phyloP scores from a whole-genome alignment of 108 stramenopile genomes.

The Epithemia pelagica region DNA sequence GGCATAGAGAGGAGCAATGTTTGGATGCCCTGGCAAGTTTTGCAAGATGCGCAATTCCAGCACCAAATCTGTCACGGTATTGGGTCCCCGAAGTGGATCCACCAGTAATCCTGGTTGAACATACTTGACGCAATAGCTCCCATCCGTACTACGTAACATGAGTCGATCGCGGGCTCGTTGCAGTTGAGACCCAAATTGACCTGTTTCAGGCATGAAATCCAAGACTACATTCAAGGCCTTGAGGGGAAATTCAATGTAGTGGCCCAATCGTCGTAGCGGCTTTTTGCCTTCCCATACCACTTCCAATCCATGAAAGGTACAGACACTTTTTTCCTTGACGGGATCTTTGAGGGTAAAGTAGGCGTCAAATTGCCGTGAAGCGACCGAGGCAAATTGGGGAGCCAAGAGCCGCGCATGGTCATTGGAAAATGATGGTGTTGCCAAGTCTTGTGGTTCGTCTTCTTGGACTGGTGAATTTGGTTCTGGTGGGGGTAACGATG shows the following conservation, averaged over 20 bases:
- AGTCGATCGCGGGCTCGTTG: neutral
- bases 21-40: conserved; percentile 5
- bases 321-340: neutral
- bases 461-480: no score
- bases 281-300: neutral
- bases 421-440: neutral
- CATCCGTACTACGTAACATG: neutral
- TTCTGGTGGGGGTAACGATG: no score
- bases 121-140: neutral
- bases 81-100: conserved; percentile 3
- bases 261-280: neutral
- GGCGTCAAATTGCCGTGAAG: neutral
- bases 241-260: neutral
- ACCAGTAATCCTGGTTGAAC: neutral
- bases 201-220: conserved; percentile 1
- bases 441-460: neutral
- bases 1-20: conserved; percentile 10
- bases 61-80: conserved; percentile 6
- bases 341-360: neutral
- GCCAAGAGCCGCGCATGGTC: neutral
- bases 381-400: neutral
- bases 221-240: neutral
- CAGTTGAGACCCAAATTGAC: neutral
- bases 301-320: neutral
- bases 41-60: conserved; percentile 5